Percentiles rank a stretch among this genome's conserved stretches.
These are phyloP conservation scores for Fusarium tuaranense DNA, from an alignment of 2,329 filamentous ascomycete species.

Conservation along the genomic window DNA sequence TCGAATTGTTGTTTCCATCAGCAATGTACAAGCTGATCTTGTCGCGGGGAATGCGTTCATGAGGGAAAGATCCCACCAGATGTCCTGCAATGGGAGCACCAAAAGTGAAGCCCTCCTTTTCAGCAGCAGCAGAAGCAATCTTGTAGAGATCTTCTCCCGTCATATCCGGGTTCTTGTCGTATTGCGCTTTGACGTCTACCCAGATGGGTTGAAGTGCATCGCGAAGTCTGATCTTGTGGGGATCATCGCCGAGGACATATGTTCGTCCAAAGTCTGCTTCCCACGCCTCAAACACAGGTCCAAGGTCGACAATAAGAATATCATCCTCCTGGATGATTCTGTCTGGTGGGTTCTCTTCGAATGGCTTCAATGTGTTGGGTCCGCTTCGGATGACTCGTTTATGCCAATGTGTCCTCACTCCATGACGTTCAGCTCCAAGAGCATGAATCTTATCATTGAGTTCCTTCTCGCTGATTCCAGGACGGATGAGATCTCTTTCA, in stretches of 20 bases:
- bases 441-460: slow-evolving; percentile 61
- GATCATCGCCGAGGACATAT: slow-evolving; percentile 61
- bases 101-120: background rate
- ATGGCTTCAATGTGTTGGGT: slow-evolving; percentile 61
- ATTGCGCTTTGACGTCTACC: slow-evolving; percentile 48
- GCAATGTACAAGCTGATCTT: background rate
- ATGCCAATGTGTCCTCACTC: slow-evolving; percentile 63
- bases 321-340: slow-evolving; percentile 60
- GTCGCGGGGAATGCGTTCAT: background rate
- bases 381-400: slow-evolving; percentile 63
- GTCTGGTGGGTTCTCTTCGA: slow-evolving; percentile 62
- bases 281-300: slow-evolving; percentile 64
- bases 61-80: background rate
- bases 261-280: slow-evolving; percentile 57
- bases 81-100: background rate
- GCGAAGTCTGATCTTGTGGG: slow-evolving; percentile 56
- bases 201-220: slow-evolving; percentile 61
- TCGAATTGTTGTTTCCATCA: background rate
- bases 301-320: slow-evolving; percentile 64
- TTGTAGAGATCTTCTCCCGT: background rate
- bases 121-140: background rate
- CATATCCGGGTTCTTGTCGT: background rate
- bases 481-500: slow-evolving; percentile 39
- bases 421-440: slow-evolving; percentile 43
- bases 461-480: slow-evolving; percentile 9